Percentiles rank a stretch among this genome's conserved stretches.
phyloP scores from a whole-genome alignment of 2,329 filamentous ascomycete species.

The Exophiala oligosperma region DNA sequence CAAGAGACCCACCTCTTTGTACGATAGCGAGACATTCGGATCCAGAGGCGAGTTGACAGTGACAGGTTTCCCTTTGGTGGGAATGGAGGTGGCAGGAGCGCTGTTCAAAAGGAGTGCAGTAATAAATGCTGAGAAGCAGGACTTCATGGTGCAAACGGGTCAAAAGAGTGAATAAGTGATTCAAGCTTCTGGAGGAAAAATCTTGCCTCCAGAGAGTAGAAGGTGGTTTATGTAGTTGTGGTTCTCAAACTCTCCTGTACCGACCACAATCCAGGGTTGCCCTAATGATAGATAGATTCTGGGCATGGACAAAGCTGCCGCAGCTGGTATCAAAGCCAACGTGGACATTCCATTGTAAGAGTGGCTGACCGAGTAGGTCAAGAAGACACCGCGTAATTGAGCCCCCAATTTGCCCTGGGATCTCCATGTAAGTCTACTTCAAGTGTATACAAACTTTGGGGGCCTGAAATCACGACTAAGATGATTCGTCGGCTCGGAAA shows the following conservation, averaged over 20 bases:
- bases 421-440: too few species aligned
- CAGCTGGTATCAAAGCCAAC: too few species aligned
- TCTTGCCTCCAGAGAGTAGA: not conserved
- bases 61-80: not conserved
- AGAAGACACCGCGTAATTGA: too few species aligned
- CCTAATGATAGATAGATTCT: too few species aligned
- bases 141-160: not conserved
- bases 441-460: not conserved
- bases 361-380: too few species aligned
- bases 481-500: not conserved
- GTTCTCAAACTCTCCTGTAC: too few species aligned
- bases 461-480: not conserved
- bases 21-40: conserved; percentile 40
- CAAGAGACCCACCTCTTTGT: conserved; percentile 41
- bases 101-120: not conserved
- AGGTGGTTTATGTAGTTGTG: not conserved
- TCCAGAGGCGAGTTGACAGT: conserved; percentile 5
- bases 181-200: not conserved
- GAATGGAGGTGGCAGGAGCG: not conserved
- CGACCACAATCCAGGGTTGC: too few species aligned
- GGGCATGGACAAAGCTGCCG: too few species aligned
- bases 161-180: not conserved
- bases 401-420: too few species aligned
- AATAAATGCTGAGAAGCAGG: not conserved
- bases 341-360: too few species aligned